Base-by-base conservation (phyloP, 345 rosid species). In the Salix purpurea region DNA sequence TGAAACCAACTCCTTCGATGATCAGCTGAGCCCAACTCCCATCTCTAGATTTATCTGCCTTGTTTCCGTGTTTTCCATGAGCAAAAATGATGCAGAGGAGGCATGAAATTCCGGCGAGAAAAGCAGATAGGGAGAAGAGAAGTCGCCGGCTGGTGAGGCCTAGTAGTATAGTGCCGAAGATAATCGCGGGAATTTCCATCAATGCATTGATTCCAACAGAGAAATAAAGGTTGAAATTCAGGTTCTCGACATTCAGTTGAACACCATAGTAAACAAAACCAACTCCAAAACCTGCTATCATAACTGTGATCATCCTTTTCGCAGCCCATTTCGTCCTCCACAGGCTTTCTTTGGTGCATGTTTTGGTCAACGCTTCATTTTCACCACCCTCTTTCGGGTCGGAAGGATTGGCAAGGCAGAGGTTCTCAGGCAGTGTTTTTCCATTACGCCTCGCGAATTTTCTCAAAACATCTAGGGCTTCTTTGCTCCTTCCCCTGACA, bases 201-300 rank as follows among this genome's bases (percentile, higher is more conserved):
- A 83, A 7, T 24, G 92, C 97, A 50, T 91, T 93, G 67, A 91
- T 75, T 16, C 85, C 89, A 48, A 87, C 97, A 0, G 91, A 84
- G 73, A 85, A 54, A 60, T 90, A 90, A 67, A 88, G 90, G 64
- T 90, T 84, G 77, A 88, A 90, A 44, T 86, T 84, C 42, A 93
- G 92, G 71, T 93, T 93, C 77, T 87, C 92, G 0, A 86, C 90
- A 21, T 93, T 91, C 32, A 93, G 83, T 52, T 91, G 94, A 6
- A 93, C 84, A 2, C 98, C 97, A 14, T 89, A 91, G 28, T 91
- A 93, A 44, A 89, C 94, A 62, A 90, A 88, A 32, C 94, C 94
- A 21, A 83, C 76, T 3, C 96, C 94, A 69, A 93, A 88, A 46
- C 92, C 90, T 42, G 90, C 83, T 14, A 80, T 4, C 94, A 91